Evolutionary conservation across 148 eudicot genomes (phyloP).

Genomic region (Persicaria tinctoria): DNA sequence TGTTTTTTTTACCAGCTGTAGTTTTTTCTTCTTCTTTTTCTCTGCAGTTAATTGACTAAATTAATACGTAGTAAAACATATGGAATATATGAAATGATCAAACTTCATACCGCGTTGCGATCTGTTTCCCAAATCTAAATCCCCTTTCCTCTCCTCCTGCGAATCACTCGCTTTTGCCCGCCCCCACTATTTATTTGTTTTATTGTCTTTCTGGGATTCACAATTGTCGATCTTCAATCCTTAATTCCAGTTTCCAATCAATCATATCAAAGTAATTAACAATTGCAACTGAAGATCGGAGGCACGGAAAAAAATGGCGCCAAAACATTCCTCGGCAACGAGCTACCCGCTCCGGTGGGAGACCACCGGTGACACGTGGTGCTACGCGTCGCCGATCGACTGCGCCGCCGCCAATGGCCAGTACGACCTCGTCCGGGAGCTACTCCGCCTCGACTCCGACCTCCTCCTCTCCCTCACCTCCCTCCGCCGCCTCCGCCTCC

Average conservation of each 20-base stretch:
- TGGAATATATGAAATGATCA: too few relatives aligned
- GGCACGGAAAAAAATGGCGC: background rate
- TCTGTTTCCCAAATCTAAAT: background rate
- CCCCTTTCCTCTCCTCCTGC: background rate
- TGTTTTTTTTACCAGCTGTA: too few relatives aligned
- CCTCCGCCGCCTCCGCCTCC: conserved; percentile 78
- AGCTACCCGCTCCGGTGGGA: conserved; percentile 79
- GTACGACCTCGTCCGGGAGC: conserved; percentile 78
- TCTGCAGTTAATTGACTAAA: too few relatives aligned
- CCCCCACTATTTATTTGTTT: background rate
- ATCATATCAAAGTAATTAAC: too few relatives aligned
- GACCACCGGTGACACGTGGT: conserved; percentile 97
- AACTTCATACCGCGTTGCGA: background rate
- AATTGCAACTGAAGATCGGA: too few relatives aligned
- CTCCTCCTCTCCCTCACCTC: conserved; percentile 72
- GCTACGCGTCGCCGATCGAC: conserved; percentile 94
- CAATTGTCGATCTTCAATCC: too few relatives aligned
- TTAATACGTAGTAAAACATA: too few relatives aligned
- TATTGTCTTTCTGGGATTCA: too few relatives aligned
- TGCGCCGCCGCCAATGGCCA: conserved; percentile 96
- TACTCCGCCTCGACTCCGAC: conserved; percentile 78
- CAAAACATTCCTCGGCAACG: background rate
- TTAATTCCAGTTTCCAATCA: too few relatives aligned
- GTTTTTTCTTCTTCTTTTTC: too few relatives aligned
- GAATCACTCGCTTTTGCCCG: background rate